Percentiles rank a stretch among this genome's conserved stretches.
phyloP scores from a whole-genome alignment of 1,284 basidiomycete genomes.

The Ustilago lituana region DNA sequence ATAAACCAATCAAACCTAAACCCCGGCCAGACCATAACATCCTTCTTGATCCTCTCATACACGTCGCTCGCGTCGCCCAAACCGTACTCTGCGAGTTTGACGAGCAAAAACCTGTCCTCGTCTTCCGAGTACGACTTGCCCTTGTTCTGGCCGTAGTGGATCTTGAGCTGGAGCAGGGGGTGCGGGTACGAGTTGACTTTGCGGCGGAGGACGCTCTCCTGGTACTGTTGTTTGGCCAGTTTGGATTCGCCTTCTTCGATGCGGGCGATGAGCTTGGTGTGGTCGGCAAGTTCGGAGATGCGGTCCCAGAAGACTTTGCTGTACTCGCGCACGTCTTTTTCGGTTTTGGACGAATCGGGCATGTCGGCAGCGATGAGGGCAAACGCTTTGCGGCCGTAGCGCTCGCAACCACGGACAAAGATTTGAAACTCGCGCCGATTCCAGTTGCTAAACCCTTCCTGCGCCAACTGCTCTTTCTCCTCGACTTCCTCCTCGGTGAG shows the following conservation, averaged over 20 bases:
- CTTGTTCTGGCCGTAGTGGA: constrained; percentile 72
- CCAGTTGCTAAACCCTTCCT: constrained; percentile 60
- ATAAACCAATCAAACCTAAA: constrained; percentile 97
- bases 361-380: constrained; percentile 85
- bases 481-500: constrained; percentile 77
- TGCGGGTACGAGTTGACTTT: constrained; percentile 48
- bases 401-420: constrained; percentile 85
- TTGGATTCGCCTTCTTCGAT: constrained; percentile 65
- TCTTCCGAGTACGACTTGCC: constrained; percentile 92
- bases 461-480: constrained; percentile 73
- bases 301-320: constrained; percentile 88
- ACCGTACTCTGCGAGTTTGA: constrained; percentile 89
- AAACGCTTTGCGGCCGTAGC: constrained; percentile 82
- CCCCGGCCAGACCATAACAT: constrained; percentile 93
- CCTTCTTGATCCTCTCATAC: constrained; percentile 94
- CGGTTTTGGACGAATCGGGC: constrained; percentile 73
- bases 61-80: constrained; percentile 90
- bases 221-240: constrained; percentile 55
- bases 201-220: constrained; percentile 53
- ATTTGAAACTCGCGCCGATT: constrained; percentile 91
- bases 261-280: constrained; percentile 53
- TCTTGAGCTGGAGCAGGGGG: constrained; percentile 61
- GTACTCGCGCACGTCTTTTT: constrained; percentile 83
- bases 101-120: constrained; percentile 94
- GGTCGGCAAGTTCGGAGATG: constrained; percentile 78